Evolutionary conservation across 805 yeast species (phyloP), one percentile per base, ranked within the genome.

Genomic region (Komagataella populi): DNA sequence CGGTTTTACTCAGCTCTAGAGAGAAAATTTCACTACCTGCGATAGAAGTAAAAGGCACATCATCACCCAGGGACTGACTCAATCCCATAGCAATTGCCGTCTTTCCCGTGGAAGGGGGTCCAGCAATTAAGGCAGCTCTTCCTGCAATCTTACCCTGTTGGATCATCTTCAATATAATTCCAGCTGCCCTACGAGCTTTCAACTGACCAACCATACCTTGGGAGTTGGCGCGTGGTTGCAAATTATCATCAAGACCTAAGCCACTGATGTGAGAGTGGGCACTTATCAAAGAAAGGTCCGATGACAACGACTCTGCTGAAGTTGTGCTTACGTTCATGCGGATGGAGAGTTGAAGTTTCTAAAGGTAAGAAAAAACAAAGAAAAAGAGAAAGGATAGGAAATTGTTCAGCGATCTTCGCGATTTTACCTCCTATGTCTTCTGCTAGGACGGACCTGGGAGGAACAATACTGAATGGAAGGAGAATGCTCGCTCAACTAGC

Each of bases 211-310:
- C 98, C 95, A 93, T 89, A 16, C 99, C 99, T 64, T 93, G 96
- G 47, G 82, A 73, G 44, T 84, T 74, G 50, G 78, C 85, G 52
- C 85, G 78, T 46, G 98, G 98, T 60, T 80, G 83, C 57, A 95
- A 75, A 60, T 82, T 79, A 56, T 89, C 97, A 66, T 91, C 98
- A 50, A 93, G 77, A n/a, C 99, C 99, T 30, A 93, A 76, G 0
- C 99, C 99, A 22, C 93, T 77, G 64, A 93, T 93, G 68, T 93
- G 99, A 5, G 97, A 89, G 67, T 93, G 99, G n/a, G 98, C 96
- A 1, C 98, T 96, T 52, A 89, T 83, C 59, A 89, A 75, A 49
- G 90, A 83, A 52, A 87, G 73, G n/a, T 82, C 79, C 18, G 47
- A 45, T 20, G 47, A 22, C 17, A 30, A 30, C 39, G 39, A 30